Conservation (phyloP, 1,139 yeast species). For the Candida sojae region DNA sequence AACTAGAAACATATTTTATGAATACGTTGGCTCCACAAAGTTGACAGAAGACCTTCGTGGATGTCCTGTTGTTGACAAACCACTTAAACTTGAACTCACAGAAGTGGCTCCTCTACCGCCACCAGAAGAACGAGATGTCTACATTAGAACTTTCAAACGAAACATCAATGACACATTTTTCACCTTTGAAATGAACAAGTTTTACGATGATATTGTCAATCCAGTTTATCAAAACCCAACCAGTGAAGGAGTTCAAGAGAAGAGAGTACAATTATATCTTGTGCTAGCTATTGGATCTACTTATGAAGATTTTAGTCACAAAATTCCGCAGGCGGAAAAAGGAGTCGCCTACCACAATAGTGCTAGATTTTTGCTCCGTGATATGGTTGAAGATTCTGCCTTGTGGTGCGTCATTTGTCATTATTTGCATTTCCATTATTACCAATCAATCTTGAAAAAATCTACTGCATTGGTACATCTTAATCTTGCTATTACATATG, state of each 20-base stretch:
- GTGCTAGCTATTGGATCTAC: conserved; percentile 44
- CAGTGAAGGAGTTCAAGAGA: conserved; percentile 12
- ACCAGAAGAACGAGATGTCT: conserved; percentile 23
- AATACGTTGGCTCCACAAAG: conserved; percentile 15
- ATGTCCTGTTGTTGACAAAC: conserved; percentile 33
- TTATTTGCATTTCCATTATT: conserved; percentile 37
- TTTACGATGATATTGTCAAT: conserved; percentile 24
- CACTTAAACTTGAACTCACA: conserved; percentile 18
- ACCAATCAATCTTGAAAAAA: conserved; percentile 38
- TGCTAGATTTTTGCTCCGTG: conserved; percentile 30
- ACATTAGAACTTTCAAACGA: conserved; percentile 29
- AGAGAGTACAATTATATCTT: conserved; percentile 34
- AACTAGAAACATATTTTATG: conserved; percentile 24
- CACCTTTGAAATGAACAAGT: conserved; percentile 33
- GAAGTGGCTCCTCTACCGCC: conserved; percentile 25
- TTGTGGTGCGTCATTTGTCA: conserved; percentile 46
- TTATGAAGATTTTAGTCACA: conserved; percentile 20
- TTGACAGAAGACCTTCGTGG: conserved; percentile 38
- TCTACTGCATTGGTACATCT: conserved; percentile 42
- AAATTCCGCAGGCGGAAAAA: conserved; percentile 19
- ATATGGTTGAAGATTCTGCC: conserved; percentile 38
- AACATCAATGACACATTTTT: conserved; percentile 38
- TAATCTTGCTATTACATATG: conserved; percentile 26
- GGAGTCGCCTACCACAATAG: conserved; percentile 29
- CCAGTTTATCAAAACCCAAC: conserved; percentile 28